Conservation (phyloP, 148 eudicot species). For the Polygonum aviculare region DNA sequence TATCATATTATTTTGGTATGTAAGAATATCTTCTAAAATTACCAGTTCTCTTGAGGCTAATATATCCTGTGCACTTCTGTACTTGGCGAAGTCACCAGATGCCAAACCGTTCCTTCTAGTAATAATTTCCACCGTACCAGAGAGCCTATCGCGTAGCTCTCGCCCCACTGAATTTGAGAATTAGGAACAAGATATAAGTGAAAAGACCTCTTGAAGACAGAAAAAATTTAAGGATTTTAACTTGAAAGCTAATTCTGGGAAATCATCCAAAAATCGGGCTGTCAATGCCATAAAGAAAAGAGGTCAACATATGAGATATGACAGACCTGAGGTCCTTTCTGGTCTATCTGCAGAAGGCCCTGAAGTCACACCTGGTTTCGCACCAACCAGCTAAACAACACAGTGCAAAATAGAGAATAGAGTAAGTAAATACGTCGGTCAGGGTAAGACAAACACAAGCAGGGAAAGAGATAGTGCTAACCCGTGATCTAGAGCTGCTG, state of each 20-base stretch:
- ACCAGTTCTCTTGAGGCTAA: slow-evolving; percentile 79
- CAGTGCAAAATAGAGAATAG: neutral
- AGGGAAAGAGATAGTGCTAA: slow-evolving; percentile 19
- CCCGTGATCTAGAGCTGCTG: slow-evolving; percentile 68
- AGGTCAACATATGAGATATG: neutral
- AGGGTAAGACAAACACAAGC: neutral
- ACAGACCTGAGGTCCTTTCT: slow-evolving; percentile 78
- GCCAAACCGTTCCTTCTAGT: slow-evolving; percentile 52
- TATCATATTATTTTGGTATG: neutral
- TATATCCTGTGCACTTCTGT: slow-evolving; percentile 50
- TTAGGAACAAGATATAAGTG: neutral
- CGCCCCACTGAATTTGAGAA: slow-evolving; percentile 43
- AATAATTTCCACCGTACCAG: slow-evolving; percentile 81
- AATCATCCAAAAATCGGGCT: neutral
- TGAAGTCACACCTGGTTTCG: slow-evolving; percentile 53
- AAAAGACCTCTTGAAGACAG: neutral
- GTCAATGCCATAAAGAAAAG: neutral
- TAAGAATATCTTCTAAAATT: slow-evolving; percentile 11
- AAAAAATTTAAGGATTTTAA: neutral
- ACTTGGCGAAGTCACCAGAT: slow-evolving; percentile 52
- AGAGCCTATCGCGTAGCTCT: slow-evolving; percentile 65
- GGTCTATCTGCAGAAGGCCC: slow-evolving; percentile 82
- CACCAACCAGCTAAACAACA: slow-evolving; percentile 44
- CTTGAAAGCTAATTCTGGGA: neutral
- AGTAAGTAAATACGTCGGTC: neutral